These are phyloP conservation scores for Penicillium steckii DNA, from an alignment of 495 filamentous ascomycete genomes.

Conservation along the genomic window DNA sequence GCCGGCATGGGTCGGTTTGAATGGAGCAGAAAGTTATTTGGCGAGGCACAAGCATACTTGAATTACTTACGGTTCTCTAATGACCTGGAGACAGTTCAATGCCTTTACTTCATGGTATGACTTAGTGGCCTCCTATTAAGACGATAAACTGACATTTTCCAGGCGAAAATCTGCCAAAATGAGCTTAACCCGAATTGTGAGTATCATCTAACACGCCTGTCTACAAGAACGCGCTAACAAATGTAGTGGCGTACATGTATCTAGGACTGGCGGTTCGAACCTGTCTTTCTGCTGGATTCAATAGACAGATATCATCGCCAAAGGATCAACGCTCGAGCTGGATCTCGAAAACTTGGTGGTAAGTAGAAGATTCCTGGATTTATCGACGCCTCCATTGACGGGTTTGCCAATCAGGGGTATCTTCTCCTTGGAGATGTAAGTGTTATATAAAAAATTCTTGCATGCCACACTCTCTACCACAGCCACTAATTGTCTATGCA, in stretches of 20 bases:
- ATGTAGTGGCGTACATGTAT: slow-evolving; percentile 45
- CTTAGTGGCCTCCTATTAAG: too few species aligned
- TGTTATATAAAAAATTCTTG: background rate
- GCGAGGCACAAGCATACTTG: slow-evolving; percentile 38
- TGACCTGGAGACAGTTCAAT: slow-evolving; percentile 42
- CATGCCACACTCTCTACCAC: background rate
- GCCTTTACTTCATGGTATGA: slow-evolving; percentile 41
- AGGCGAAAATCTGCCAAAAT: slow-evolving; percentile 46
- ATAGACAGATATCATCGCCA: slow-evolving; percentile 32
- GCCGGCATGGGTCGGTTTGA: slow-evolving; percentile 39
- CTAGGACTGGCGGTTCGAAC: slow-evolving; percentile 41
- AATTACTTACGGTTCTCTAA: slow-evolving; percentile 38
- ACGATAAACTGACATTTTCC: slow-evolving; percentile 1
- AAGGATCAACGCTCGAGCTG: slow-evolving; percentile 37
- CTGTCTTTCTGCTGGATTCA: slow-evolving; percentile 42
- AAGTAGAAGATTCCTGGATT: slow-evolving; percentile 5
- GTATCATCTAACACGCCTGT: background rate
- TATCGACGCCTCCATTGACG: background rate
- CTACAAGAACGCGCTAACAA: slow-evolving; percentile 5
- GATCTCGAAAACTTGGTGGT: slow-evolving; percentile 48
- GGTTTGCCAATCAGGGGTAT: slow-evolving; percentile 29
- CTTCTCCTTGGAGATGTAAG: slow-evolving; percentile 43
- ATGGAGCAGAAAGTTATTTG: slow-evolving; percentile 45
- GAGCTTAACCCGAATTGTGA: slow-evolving; percentile 42
- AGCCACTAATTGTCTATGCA: background rate